Evolutionary conservation across 495 filamentous ascomycete species (phyloP).

Genomic region (Penicillium chermesinum): DNA sequence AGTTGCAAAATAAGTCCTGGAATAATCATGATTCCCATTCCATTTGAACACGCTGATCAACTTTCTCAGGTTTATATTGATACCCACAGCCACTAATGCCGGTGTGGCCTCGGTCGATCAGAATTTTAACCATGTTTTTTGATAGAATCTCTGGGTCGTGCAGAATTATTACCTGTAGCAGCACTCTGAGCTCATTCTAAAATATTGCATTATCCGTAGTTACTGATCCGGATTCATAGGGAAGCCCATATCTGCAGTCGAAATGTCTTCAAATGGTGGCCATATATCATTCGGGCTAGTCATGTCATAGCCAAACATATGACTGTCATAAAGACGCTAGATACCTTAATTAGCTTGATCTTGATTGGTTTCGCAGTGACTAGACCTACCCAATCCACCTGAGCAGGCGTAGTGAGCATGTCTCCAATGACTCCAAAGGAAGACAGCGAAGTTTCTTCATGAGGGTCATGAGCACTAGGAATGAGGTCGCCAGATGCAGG

Average conservation of each 20-base stretch:
- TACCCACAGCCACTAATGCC: too few relatives aligned
- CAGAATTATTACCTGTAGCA: too few relatives aligned
- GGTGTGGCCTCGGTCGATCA: too few relatives aligned
- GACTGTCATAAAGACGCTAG: constrained; percentile 22
- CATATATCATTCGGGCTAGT: constrained; percentile 16
- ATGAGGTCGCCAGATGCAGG: background rate
- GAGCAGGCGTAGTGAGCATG: constrained; percentile 45
- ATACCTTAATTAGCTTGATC: constrained; percentile 2
- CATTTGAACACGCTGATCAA: too few relatives aligned
- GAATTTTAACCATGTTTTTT: too few relatives aligned
- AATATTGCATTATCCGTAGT: too few relatives aligned
- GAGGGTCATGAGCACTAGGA: background rate
- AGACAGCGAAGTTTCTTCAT: constrained; percentile 23
- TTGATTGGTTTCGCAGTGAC: background rate
- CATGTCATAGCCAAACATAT: constrained; percentile 12
- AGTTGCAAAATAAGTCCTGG: too few relatives aligned
- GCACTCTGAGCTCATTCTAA: too few relatives aligned
- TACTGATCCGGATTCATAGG: constrained; percentile 1
- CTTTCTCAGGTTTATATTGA: too few relatives aligned
- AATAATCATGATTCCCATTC: too few relatives aligned
- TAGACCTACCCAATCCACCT: constrained; percentile 69
- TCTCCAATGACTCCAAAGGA: constrained; percentile 49
- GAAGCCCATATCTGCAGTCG: constrained; percentile 4
- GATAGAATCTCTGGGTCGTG: too few relatives aligned
- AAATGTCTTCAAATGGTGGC: background rate